Evolutionary conservation across 805 yeast genomes (phyloP), one percentile per base, ranked within the genome.

Genomic region (Starmerella lactis-condensi): DNA sequence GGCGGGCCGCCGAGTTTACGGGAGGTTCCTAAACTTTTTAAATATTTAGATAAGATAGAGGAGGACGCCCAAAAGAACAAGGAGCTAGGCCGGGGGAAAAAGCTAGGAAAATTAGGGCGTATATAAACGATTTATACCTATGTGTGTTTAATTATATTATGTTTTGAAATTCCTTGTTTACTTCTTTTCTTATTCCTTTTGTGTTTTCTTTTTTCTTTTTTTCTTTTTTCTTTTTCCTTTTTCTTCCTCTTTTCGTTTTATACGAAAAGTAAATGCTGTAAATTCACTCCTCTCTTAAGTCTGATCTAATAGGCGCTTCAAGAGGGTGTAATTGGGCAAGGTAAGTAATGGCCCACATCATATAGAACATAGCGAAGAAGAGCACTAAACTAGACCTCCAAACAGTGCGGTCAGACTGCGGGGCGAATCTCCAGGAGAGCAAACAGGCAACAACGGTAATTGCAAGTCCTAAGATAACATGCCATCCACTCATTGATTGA

Each of bases 341-440:
- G 50, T 81, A 82, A 6, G 95, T 82, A 47, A 82, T 72, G 20
- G 94, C 95, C 91, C 91, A 77, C 83, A 77, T 73, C 48, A 77
- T 60, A 52, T 65, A 77, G 58, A 77, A 72, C 83, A 77, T 72
- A 15, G 79, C 65, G 43, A 77, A 52, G 6, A 78, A 65, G 40
- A 77, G 60, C 30, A 72, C 69, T 24, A 54, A 72, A 15, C 79
- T 71, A 41, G 76, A 69, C 57, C 82, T 65, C 79, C 81, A 52
- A n/a, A 54, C 59, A n/a, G 64, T 67, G 22, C 37, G 45, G 52
- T 81, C 76, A 44, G 73, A 67, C 54, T 75, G 74, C 28, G 95
- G 94, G 6, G 94, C 91, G 53, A 70, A 62, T 31, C 64, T 58
- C 95, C 95, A 83, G 37, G 82, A 72, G 26, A 64, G 60, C n/a